Evolutionary conservation across 2,329 filamentous ascomycete genomes (phyloP).

Genomic region (Boeremia exigua): DNA sequence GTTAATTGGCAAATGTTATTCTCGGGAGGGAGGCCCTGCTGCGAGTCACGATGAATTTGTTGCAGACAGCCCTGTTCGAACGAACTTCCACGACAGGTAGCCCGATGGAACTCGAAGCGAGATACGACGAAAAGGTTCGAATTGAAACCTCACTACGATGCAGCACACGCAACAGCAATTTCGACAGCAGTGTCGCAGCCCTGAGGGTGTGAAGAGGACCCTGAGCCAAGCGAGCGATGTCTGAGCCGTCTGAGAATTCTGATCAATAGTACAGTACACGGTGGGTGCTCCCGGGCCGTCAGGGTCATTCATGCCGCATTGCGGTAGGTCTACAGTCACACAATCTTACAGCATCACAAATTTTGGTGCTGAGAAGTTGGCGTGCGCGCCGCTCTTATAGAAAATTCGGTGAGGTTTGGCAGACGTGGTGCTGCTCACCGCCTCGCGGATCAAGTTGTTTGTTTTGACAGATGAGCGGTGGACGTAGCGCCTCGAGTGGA

Average conservation of each 20-base stretch:
- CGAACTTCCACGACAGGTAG: too few species aligned
- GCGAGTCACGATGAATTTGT: neutral
- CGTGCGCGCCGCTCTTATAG: slow-evolving; percentile 7
- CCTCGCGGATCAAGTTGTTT: slow-evolving; percentile 10
- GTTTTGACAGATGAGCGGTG: slow-evolving; percentile 20
- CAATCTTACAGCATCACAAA: too few species aligned
- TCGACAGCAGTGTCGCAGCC: neutral
- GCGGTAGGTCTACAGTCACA: neutral
- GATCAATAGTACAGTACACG: slow-evolving; percentile 3
- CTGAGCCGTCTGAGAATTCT: neutral
- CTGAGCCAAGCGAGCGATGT: neutral
- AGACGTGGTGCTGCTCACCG: slow-evolving; percentile 14
- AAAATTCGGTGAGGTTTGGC: slow-evolving; percentile 2
- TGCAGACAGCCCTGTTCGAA: neutral
- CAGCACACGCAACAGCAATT: neutral
- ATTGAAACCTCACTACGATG: neutral
- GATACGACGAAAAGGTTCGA: neutral
- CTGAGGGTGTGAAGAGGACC: neutral
- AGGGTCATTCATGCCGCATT: neutral
- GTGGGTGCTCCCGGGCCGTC: neutral
- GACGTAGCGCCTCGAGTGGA: slow-evolving; percentile 12
- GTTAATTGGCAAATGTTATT: neutral
- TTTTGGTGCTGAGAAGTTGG: neutral
- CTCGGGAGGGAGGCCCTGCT: neutral
- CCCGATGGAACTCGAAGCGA: too few species aligned